Conservation (phyloP, 2,329 filamentous ascomycete species). For the Neobulgaria alba region DNA sequence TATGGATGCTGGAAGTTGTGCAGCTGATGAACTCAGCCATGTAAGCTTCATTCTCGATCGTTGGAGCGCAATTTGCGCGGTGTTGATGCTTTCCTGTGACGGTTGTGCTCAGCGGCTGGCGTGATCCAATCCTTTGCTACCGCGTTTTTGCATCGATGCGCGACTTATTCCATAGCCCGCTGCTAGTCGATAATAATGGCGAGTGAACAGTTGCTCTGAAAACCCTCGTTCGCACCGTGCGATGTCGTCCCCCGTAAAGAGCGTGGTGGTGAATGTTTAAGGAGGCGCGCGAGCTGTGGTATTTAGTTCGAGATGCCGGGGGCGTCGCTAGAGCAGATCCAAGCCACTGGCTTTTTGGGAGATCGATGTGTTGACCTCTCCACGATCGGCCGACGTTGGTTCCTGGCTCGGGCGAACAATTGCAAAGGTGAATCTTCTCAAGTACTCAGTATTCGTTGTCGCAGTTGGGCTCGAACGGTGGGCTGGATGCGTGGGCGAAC, state of each 20-base stretch:
- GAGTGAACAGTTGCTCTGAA: no score
- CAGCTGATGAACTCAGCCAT: constrained; percentile 24
- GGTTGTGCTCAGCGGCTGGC: constrained; percentile 12
- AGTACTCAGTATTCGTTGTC: background rate
- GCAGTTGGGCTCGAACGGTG: background rate
- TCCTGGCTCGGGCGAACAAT: no score
- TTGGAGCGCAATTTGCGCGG: constrained; percentile 9
- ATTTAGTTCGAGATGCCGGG: background rate
- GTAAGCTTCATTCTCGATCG: constrained; percentile 27
- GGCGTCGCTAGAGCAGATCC: background rate
- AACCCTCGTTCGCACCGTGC: background rate
- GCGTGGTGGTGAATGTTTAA: constrained; percentile 2
- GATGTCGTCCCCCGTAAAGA: constrained; percentile 4
- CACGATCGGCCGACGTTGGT: background rate
- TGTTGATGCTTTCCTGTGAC: constrained; percentile 7
- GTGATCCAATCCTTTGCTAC: constrained; percentile 7
- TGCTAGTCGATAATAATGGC: background rate
- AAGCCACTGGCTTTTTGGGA: background rate
- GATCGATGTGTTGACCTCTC: background rate
- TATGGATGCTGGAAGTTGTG: constrained; percentile 27
- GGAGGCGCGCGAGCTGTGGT: background rate
- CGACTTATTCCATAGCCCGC: constrained; percentile 18
- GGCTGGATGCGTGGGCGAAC: background rate
- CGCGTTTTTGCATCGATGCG: constrained; percentile 8
- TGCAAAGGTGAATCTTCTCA: no score